phyloP scores from a whole-genome alignment of 2,329 filamentous ascomycete species.

The Teratosphaeria destructans region DNA sequence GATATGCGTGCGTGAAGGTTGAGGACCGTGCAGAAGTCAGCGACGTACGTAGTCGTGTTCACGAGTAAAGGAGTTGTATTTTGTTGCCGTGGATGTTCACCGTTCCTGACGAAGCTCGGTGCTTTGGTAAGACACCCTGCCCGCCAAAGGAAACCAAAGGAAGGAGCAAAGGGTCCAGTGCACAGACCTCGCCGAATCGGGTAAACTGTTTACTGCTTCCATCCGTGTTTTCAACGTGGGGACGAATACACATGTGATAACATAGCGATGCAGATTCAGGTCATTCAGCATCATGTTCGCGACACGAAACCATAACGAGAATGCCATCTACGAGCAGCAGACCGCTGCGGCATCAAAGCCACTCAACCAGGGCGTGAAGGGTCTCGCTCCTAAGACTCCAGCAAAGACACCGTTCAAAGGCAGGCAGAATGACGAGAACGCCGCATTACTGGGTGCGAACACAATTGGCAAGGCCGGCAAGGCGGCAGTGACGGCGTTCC shows the following conservation, averaged over 20 bases:
- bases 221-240: constrained; percentile 5
- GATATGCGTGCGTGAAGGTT: neutral
- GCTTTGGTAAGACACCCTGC: neutral
- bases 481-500: constrained; percentile 53
- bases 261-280: neutral
- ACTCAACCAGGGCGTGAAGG: constrained; percentile 53
- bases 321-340: constrained; percentile 67
- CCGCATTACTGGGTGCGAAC: constrained; percentile 51
- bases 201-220: neutral
- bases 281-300: constrained; percentile 56
- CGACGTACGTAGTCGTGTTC: neutral
- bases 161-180: constrained; percentile 2
- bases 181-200: neutral
- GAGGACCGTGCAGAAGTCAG: neutral
- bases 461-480: constrained; percentile 43
- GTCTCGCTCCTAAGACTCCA: constrained; percentile 65
- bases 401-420: constrained; percentile 74
- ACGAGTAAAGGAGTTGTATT: neutral
- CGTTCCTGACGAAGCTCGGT: neutral
- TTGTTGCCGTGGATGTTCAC: neutral
- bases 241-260: constrained; percentile 18
- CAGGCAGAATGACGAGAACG: constrained; percentile 71
- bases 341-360: constrained; percentile 61
- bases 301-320: constrained; percentile 71
- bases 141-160: neutral